A percentile compares a stretch with the other conserved stretches of the same genome.
phyloP scores from a whole-genome alignment of 768 basidiomycete species.

The Tylopilus vinaceipallidus region DNA sequence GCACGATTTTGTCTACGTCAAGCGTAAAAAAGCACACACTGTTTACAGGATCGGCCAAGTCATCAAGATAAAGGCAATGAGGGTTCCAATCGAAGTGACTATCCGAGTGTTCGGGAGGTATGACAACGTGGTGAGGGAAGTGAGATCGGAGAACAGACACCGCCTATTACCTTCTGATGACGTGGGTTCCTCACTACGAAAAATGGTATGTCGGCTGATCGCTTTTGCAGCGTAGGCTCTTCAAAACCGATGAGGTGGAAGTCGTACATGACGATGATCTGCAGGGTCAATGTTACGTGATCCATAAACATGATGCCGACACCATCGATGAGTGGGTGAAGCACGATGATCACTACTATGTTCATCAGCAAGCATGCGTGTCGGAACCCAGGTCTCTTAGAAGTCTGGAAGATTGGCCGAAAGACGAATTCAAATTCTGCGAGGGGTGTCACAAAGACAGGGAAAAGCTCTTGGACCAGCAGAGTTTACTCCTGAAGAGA shows the following conservation, averaged over 20 bases:
- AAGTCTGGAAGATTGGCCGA: conserved; percentile 25
- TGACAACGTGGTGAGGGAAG: conserved; percentile 36
- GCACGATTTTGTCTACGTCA: conserved; percentile 62
- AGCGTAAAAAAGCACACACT: conserved; percentile 27
- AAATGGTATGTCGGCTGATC: conserved; percentile 7
- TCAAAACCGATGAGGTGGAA: conserved; percentile 32
- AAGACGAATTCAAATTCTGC: conserved; percentile 37
- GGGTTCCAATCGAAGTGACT: conserved; percentile 26
- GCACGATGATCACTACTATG: conserved; percentile 60
- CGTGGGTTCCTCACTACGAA: conserved; percentile 27
- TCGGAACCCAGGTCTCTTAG: conserved; percentile 19
- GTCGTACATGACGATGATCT: conserved; percentile 37
- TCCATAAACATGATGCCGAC: conserved; percentile 34
- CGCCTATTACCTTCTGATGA: conserved; percentile 39
- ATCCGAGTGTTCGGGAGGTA: conserved; percentile 48
- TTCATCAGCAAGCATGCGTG: conserved; percentile 35
- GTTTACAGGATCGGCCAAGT: conserved; percentile 58
- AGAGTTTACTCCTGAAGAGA: conserved; percentile 30
- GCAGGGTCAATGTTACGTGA: conserved; percentile 56
- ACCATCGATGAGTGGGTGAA: conserved; percentile 40
- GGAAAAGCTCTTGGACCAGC: conserved; percentile 27
- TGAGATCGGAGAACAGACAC: conserved; percentile 14
- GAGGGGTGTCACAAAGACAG: conserved; percentile 38
- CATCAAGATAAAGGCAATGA: conserved; percentile 33
- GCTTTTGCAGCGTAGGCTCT: conserved; percentile 37